A percentile compares a stretch with the other conserved stretches of the same genome.
Evolutionary conservation across 768 basidiomycete genomes (phyloP).

Genomic region (Leccinum arenicola): DNA sequence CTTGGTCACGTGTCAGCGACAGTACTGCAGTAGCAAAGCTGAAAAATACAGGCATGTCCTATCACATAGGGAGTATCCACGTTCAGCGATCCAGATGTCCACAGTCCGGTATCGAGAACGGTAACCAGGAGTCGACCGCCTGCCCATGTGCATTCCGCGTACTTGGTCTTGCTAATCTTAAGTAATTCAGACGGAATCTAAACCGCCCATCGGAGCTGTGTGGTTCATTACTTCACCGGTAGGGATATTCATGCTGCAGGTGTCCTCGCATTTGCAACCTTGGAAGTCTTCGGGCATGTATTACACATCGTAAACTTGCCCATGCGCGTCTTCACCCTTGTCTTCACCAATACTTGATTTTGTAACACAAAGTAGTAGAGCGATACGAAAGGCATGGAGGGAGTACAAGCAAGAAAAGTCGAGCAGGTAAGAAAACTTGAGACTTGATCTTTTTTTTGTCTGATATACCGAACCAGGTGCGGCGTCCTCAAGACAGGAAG

Average conservation of each 20-base stretch:
- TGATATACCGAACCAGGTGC: conserved; percentile 53
- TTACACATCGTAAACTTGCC: conserved; percentile 37
- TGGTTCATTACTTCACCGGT: conserved; percentile 25
- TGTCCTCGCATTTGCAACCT: conserved; percentile 21
- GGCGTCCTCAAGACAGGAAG: conserved; percentile 46
- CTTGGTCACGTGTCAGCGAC: background rate
- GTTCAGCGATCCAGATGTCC: conserved; percentile 7
- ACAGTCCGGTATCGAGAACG: background rate
- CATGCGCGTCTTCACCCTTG: conserved; percentile 35
- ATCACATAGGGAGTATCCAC: background rate
- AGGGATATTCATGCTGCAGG: conserved; percentile 9
- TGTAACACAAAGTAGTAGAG: conserved; percentile 47
- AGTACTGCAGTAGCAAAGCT: background rate
- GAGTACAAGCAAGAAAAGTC: conserved; percentile 49
- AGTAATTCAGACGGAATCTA: conserved; percentile 19
- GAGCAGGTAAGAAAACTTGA: conserved; percentile 61
- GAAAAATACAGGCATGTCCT: conserved; percentile 6
- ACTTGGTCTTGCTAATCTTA: conserved; percentile 20
- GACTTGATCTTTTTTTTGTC: conserved; percentile 56
- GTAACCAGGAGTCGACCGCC: background rate
- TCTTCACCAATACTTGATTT: conserved; percentile 39
- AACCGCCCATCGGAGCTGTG: conserved; percentile 1
- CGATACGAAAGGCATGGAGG: conserved; percentile 38
- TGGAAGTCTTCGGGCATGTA: conserved; percentile 33
- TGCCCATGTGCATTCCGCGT: background rate